Evolutionary conservation across 2,329 filamentous ascomycete genomes (phyloP).

Genomic region (Ophiobolus disseminans): DNA sequence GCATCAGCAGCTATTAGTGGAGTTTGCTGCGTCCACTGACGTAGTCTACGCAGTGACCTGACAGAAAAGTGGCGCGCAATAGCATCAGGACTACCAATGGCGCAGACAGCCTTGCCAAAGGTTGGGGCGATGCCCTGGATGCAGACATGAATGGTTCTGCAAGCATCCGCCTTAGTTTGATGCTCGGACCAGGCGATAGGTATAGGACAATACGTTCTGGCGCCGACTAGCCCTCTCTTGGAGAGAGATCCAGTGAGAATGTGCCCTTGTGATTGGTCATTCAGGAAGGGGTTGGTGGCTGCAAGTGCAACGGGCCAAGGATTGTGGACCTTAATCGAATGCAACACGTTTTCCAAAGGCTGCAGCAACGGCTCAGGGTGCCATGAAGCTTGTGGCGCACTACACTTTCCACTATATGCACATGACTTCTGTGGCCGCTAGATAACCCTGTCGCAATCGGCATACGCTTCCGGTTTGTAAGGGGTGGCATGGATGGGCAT

Average conservation of each 20-base stretch:
- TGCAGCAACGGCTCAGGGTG: conserved; percentile 29
- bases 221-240: conserved; percentile 20
- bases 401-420: conserved; percentile 24
- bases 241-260: conserved; percentile 21
- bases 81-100: background rate
- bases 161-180: conserved; percentile 27
- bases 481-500: conserved; percentile 22
- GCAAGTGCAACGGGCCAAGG: conserved; percentile 35
- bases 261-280: conserved; percentile 20
- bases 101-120: conserved; percentile 24
- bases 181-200: conserved; percentile 21
- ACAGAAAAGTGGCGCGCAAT: conserved; percentile 5
- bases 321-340: conserved; percentile 32
- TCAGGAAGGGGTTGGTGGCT: conserved; percentile 21
- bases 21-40: conserved; percentile 3
- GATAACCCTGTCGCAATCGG: conserved; percentile 27
- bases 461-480: conserved; percentile 15
- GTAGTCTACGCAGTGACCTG: background rate
- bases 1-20: no score
- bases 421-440: conserved; percentile 36
- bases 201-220: conserved; percentile 14
- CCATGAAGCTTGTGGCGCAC: conserved; percentile 29
- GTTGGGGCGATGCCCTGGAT: conserved; percentile 22
- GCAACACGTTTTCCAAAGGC: conserved; percentile 29
- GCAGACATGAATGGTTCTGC: conserved; percentile 29